Conservation (phyloP, 2,329 filamentous ascomycete species). For the Fusarium robinianum region DNA sequence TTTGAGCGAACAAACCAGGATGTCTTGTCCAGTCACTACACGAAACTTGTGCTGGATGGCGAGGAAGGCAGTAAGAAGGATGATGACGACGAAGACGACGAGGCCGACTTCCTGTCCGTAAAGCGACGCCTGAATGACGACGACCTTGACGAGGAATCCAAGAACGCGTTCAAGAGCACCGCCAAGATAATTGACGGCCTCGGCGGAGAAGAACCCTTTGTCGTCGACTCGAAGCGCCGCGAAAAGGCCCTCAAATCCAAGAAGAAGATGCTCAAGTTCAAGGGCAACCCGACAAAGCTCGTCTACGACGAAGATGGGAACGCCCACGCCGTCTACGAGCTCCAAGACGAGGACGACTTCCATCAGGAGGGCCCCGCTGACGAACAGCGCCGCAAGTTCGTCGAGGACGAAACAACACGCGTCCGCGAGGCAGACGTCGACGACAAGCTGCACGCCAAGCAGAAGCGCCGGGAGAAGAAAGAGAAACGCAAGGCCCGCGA, state of each 20-base stretch:
- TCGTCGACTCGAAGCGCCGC: constrained; percentile 92
- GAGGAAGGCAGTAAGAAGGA: constrained; percentile 50
- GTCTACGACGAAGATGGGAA: constrained; percentile 93
- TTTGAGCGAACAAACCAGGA: constrained; percentile 97
- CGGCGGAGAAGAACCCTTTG: constrained; percentile 71
- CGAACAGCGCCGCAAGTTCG: constrained; percentile 74
- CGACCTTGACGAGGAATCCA: constrained; percentile 59
- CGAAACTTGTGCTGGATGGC: constrained; percentile 74
- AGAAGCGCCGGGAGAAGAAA: constrained; percentile 76
- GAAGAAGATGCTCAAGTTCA: constrained; percentile 90
- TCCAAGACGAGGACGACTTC: constrained; percentile 85
- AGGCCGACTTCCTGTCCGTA: constrained; percentile 83
- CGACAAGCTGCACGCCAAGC: constrained; percentile 80
- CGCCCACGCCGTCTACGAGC: constrained; percentile 82
- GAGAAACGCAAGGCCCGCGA: constrained; percentile 72
- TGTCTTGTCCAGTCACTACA: constrained; percentile 91
- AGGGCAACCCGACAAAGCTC: constrained; percentile 81
- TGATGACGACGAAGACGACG: constrained; percentile 63
- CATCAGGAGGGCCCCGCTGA: constrained; percentile 73
- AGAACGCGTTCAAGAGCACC: constrained; percentile 47
- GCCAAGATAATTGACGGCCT: constrained; percentile 68
- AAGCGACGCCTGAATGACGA: constrained; percentile 83
- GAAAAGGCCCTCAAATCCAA: constrained; percentile 96
- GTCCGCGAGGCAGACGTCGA: constrained; percentile 76
- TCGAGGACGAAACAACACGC: constrained; percentile 73